phyloP scores from a whole-genome alignment of 345 rosid species.

The Turritis glabra region DNA sequence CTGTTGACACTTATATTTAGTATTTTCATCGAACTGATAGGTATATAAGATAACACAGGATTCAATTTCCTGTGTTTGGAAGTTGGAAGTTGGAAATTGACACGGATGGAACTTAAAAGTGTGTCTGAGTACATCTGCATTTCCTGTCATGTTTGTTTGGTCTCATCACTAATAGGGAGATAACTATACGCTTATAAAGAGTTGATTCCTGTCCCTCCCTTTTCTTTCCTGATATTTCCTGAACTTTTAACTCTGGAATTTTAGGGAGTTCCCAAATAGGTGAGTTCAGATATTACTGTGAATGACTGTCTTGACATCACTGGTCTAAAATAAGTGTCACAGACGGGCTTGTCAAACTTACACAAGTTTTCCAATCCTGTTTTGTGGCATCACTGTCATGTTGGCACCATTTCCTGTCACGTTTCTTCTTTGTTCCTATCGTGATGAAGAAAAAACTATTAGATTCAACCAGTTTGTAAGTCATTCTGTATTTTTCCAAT shows the following conservation, averaged over 20 bases:
- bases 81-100: background rate
- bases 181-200: background rate
- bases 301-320: background rate
- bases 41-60: background rate
- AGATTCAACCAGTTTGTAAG: conserved; percentile 1
- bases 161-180: background rate
- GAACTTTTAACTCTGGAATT: background rate
- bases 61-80: background rate
- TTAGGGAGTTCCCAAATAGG: background rate
- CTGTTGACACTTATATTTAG: background rate
- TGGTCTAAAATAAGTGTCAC: conserved; percentile 1
- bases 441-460: background rate
- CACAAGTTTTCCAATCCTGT: background rate
- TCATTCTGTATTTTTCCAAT: conserved; percentile 9
- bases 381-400: background rate
- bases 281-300: conserved; percentile 14
- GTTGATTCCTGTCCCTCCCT: conserved; percentile 5
- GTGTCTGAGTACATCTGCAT: conserved; percentile 4
- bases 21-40: background rate
- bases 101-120: conserved; percentile 2
- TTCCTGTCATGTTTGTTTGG: conserved; percentile 2
- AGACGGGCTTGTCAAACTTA: background rate
- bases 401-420: background rate
- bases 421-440: conserved; percentile 9
- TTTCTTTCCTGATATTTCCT: background rate